Evolutionary conservation across 2,329 filamentous ascomycete species (phyloP), one percentile per base, ranked within the genome.

Genomic region (Dactylellina drechsleri): DNA sequence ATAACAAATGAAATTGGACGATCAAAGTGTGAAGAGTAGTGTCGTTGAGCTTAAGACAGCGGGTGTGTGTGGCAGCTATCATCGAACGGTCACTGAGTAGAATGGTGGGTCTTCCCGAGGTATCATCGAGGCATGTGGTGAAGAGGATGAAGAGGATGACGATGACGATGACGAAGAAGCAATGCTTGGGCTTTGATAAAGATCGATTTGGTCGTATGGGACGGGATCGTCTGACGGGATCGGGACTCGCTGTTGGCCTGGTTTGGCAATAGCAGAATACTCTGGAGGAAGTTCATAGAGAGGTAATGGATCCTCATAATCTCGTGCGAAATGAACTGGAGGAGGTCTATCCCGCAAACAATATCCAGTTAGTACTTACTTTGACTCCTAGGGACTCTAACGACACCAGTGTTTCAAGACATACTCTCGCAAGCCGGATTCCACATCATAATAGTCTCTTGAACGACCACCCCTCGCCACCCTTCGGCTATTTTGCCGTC

Each of bases 261-360:
- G 71, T 26, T 75, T 75, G 12, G 64, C 71, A 23, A 75, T 75
- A 53, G 71, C 71, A 5, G 64, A 68, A 18, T 75, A 75, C 16
- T 75, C 71, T 54, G 71, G 71, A 28, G 71, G 71, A 2, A 68
- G 36, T 65, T 75, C 71, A 45, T 75, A 75, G 26, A 75, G 64
- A 1, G 71, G 71, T 15, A 75, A 43, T 26, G 71, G 71, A n/a
- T 75, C 71, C 36, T 68, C 71, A 12, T 65, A 64, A 12, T 75
- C 71, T 43, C 64, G 52, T 31, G 64, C 52, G 20, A 68, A 45
- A 16, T 75, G 71, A 20, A 75, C 71, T 7, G 71, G 71, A 62
- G 71, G 71, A 13, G 71, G 71, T 15, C 71, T 75, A 60, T 65
- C 4, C 12, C 4, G 15, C 31, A 18, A 26, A 20, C 18, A 13